These are phyloP conservation scores for Pythium phragmitis DNA, from an alignment of 352 stramenopile species.

Conservation along the genomic window DNA sequence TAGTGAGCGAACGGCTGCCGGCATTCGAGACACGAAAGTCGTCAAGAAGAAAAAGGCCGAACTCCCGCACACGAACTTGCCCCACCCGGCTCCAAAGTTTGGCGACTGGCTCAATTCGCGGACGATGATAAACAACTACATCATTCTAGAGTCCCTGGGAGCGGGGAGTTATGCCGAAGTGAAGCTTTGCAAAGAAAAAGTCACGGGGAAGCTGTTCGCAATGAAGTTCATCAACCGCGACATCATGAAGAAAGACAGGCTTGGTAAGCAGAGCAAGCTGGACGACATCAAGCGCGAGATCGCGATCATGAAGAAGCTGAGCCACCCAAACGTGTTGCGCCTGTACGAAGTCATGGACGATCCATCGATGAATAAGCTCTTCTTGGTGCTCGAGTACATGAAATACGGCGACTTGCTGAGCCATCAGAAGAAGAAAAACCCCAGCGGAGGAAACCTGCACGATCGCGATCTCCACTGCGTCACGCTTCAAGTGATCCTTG, in stretches of 20 bases:
- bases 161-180: constrained; percentile 90
- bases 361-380: constrained; percentile 92
- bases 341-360: constrained; percentile 97
- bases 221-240: constrained; percentile 90
- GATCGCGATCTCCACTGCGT: constrained; percentile 75
- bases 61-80: constrained; percentile 70
- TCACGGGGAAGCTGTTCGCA: constrained; percentile 69
- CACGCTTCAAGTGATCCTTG: constrained; percentile 69
- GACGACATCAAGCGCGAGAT: constrained; percentile 93
- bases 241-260: constrained; percentile 84
- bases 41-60: constrained; percentile 84
- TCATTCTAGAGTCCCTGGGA: constrained; percentile 85
- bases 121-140: constrained; percentile 95
- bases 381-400: constrained; percentile 98
- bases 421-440: constrained; percentile 73
- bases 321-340: constrained; percentile 93
- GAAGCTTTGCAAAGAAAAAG: constrained; percentile 86
- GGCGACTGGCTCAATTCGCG: constrained; percentile 83
- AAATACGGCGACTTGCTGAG: constrained; percentile 73
- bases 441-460: constrained; percentile 42
- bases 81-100: constrained; percentile 76
- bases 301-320: constrained; percentile 97
- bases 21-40: constrained; percentile 74
- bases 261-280: constrained; percentile 76
- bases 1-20: constrained; percentile 8